Evolutionary conservation across 495 filamentous ascomycete genomes (phyloP), one percentile per base, ranked within the genome.

Genomic region (Trichoderma asperelloides): DNA sequence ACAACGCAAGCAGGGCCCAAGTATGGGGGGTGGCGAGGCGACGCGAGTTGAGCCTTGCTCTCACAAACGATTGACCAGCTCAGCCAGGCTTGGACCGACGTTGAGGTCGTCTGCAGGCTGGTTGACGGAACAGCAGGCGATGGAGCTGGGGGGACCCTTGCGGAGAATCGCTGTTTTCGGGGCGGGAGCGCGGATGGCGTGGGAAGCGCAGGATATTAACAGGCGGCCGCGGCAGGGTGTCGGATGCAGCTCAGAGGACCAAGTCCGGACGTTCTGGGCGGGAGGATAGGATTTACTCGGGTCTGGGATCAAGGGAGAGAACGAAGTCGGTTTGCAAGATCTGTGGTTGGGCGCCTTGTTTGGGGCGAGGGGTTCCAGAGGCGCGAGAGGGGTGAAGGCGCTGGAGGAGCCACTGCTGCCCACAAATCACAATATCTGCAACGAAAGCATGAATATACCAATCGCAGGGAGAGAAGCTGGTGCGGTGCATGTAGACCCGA

Each of bases 321-420:
- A 60, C 30, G 55, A 60, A 25, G 55, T 60, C 55, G 55, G 55
- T 33, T 60, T 60, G 55, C 25, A 60, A 60, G 28, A 30, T 30
- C 55, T 60, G 55, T 21, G 55, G 55, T 60, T 60, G 55, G 55
- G 55, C 55, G 55, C 27, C 27, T 18, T 18, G 55, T 60, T 60
- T 60, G 55, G 55, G 25, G 55, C 55, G 55, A 60, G 55, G 55
- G 55, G 55, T 30, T 30, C 33, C 55, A 60, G 55, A 18, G 55
- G 55, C 55, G 55, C 27, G 55, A 60, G 55, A 60, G 55, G 55
- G 55, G 55, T 60, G 55, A 60, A 60, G 25, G 55, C 49, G 55
- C 55, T 15, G 25, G 8, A 60, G 55, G 55, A 60, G 55, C 55
- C 55, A 60, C 55, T 60, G 55, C 55, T 60, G 55, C 55, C 55